A percentile compares a stretch with the other conserved stretches of the same genome.
These are phyloP conservation scores for Chernovozyma sophiae-reginae DNA, from an alignment of 1,139 yeast genomes.

Conservation along the genomic window DNA sequence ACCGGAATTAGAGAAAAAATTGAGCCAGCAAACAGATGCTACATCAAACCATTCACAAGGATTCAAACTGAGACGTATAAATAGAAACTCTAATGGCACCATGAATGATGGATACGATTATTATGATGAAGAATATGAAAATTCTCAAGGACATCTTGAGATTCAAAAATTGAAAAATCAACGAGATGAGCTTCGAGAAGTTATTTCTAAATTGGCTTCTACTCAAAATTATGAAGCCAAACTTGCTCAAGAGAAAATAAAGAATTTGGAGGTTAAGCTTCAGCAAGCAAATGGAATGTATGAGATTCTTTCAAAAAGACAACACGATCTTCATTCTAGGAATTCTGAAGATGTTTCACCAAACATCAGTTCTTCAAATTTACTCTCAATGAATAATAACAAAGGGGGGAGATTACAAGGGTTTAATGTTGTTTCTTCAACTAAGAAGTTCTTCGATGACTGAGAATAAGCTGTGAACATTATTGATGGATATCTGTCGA, in stretches of 20 bases:
- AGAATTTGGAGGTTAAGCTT: conserved; percentile 35
- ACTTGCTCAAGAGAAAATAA: conserved; percentile 41
- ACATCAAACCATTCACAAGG: conserved; percentile 14
- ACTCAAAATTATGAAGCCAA: conserved; percentile 35
- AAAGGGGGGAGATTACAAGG: conserved; percentile 43
- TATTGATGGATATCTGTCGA: conserved; percentile 5
- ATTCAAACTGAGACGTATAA: conserved; percentile 2
- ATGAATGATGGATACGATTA: conserved; percentile 3
- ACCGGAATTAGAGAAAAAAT: conserved; percentile 39
- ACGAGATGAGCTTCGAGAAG: conserved; percentile 58
- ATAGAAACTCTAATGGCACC: conserved; percentile 1
- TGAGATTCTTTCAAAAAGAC: conserved; percentile 12
- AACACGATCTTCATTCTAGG: neutral
- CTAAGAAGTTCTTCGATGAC: conserved; percentile 26
- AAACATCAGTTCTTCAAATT: neutral
- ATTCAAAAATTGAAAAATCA: conserved; percentile 43
- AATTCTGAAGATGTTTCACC: neutral
- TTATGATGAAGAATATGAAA: conserved; percentile 16
- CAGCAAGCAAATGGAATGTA: conserved; percentile 31
- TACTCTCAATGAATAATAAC: conserved; percentile 3
- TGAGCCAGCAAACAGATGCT: conserved; percentile 18
- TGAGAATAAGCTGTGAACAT: neutral
- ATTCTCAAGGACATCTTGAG: conserved; percentile 26
- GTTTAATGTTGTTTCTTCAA: conserved; percentile 39
- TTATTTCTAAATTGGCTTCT: conserved; percentile 35